Evolutionary conservation across 768 basidiomycete species (phyloP), one percentile per base, ranked within the genome.

Genomic region (Krasilnikovozyma curviuscula): DNA sequence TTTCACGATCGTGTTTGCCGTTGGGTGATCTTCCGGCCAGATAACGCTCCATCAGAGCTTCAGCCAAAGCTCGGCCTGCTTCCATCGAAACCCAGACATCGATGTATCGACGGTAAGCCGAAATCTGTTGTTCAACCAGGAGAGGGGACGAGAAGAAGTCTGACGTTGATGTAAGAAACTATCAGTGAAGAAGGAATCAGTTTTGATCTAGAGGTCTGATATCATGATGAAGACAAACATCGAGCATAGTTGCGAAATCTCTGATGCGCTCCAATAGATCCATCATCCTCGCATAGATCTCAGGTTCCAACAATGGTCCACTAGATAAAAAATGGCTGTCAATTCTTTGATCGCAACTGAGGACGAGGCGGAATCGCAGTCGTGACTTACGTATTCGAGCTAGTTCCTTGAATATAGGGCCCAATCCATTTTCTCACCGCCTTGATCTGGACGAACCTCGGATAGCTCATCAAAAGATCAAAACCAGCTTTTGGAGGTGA

Each of bases 21-120:
- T 1, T 38, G 40, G 16, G 33, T 34, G 1, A 18, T 12, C 9
- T 24, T n/a, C 38, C 18, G 37, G 23, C 10, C 46, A 35, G 1
- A 46, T 39, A 5, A 40, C 27, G 45, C 33, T 46, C 45, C 16
- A 52, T 35, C n/a, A 52, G 23, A 14, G 50, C 44, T 35, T 52
- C 50, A 9, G 28, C 45, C 21, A 52, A 34, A 2, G 25, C 16
- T 1, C 28, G 31, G 5, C 43, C 44, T 10, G 32, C 50, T 28
- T 47, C 40, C 50, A 52, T 47, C 6, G 45, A 23, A 2, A 32
- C 43, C 50, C 50, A 52, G 46, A 52, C 29, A 10, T 46, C 25
- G 3, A 34, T 34, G 16, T 40, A 47, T 1, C 50, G 45, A 16
- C 43, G 31, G 31, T 43, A 30, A 21, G 32, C 45, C n/a, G n/a